Evolutionary conservation across 2,329 filamentous ascomycete genomes (phyloP).

Genomic region (Berkeleyomyces basicola): DNA sequence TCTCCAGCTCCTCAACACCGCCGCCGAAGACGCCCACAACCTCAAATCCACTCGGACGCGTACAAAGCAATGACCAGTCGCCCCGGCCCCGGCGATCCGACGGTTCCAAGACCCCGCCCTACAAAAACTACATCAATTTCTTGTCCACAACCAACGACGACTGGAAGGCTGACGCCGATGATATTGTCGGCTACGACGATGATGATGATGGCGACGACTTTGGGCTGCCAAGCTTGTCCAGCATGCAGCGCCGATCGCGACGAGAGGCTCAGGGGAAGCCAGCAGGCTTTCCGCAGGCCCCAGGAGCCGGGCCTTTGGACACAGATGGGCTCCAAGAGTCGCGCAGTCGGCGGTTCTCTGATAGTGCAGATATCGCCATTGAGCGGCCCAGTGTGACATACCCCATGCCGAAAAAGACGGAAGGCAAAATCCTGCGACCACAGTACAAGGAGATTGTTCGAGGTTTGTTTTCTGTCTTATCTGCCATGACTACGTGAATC

Average conservation of each 20-base stretch:
- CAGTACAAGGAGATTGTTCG: slow-evolving; percentile 94
- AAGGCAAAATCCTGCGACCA: slow-evolving; percentile 88
- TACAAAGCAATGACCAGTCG: slow-evolving; percentile 35
- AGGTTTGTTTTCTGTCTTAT: slow-evolving; percentile 26
- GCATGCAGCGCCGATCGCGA: slow-evolving; percentile 60
- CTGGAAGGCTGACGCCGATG: slow-evolving; percentile 63
- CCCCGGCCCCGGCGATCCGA: slow-evolving; percentile 37
- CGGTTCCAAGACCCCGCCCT: slow-evolving; percentile 43
- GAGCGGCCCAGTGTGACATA: slow-evolving; percentile 72
- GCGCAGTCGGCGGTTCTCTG: slow-evolving; percentile 46
- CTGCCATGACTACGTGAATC: not conserved
- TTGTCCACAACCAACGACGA: slow-evolving; percentile 67
- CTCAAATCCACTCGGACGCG: slow-evolving; percentile 25
- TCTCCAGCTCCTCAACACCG: slow-evolving; percentile 43
- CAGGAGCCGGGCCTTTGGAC: not conserved
- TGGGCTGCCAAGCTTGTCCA: slow-evolving; percentile 79
- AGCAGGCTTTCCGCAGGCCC: not conserved
- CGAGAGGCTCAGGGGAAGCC: slow-evolving; percentile 21
- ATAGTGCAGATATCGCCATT: slow-evolving; percentile 88
- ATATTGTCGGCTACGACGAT: slow-evolving; percentile 60
- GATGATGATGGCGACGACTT: slow-evolving; percentile 92
- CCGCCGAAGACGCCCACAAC: slow-evolving; percentile 62
- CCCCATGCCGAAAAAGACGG: slow-evolving; percentile 72
- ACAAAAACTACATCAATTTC: slow-evolving; percentile 64
- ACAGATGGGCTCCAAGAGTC: slow-evolving; percentile 20